Evolutionary conservation across 2,329 filamentous ascomycete species (phyloP).

Genomic region (Fusarium beomiforme): DNA sequence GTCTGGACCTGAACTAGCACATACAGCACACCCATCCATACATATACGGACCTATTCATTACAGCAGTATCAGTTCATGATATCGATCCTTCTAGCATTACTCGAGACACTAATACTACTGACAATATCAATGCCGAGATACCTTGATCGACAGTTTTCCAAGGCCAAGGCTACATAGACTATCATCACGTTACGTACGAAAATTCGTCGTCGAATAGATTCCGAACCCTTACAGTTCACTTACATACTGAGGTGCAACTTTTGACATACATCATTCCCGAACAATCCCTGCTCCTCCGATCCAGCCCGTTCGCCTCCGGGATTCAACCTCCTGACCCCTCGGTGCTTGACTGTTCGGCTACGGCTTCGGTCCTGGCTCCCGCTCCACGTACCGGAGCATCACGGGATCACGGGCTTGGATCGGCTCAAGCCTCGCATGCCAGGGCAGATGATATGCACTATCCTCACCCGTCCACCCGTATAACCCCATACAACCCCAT

Average conservation of each 20-base stretch:
- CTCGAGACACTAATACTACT: neutral
- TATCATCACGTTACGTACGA: constrained; percentile 19
- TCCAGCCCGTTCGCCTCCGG: constrained; percentile 40
- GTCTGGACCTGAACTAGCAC: constrained; percentile 10
- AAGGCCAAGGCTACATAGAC: constrained; percentile 9
- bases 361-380: constrained; percentile 36
- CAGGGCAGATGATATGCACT: constrained; percentile 3
- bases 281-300: constrained; percentile 39
- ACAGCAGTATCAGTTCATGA: constrained; percentile 31
- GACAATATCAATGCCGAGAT: neutral
- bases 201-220: constrained; percentile 17
- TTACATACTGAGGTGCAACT: constrained; percentile 20
- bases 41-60: neutral
- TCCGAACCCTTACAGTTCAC: constrained; percentile 8
- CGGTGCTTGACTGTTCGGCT: constrained; percentile 41
- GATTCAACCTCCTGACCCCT: constrained; percentile 7
- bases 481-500: constrained; percentile 34
- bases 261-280: constrained; percentile 17
- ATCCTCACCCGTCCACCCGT: constrained; percentile 26
- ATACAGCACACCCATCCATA: neutral
- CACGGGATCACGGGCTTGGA: constrained; percentile 44
- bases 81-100: constrained; percentile 8
- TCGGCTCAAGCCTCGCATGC: constrained; percentile 40
- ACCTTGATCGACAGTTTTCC: constrained; percentile 9
- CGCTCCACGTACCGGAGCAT: constrained; percentile 44